Conservation (phyloP, 2,329 filamentous ascomycete species). For the Arthrobotrys conoides region DNA sequence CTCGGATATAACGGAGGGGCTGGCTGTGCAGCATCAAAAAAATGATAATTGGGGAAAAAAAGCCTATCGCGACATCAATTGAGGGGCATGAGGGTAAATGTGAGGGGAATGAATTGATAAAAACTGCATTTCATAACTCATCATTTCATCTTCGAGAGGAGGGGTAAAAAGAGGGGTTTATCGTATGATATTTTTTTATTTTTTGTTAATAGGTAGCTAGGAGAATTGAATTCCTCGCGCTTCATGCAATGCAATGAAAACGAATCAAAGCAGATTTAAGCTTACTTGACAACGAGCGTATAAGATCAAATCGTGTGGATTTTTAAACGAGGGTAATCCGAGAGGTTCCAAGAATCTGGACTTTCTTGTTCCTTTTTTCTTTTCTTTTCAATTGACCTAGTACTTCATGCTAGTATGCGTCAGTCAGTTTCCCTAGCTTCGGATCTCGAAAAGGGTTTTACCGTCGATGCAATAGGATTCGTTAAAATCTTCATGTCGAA, state of each 20-base stretch:
- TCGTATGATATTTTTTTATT: conserved; percentile 23
- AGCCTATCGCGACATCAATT: not conserved
- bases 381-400: too few species aligned
- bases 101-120: conserved; percentile 29
- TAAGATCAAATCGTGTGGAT: conserved; percentile 19
- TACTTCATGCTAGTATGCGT: conserved; percentile 22
- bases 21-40: conserved; percentile 23
- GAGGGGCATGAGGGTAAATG: conserved; percentile 19
- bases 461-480: conserved; percentile 30
- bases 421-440: conserved; percentile 28
- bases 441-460: conserved; percentile 19
- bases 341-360: conserved; percentile 28
- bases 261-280: conserved; percentile 31
- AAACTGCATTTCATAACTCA: conserved; percentile 7
- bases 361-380: too few species aligned
- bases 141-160: conserved; percentile 3
- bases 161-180: conserved; percentile 34
- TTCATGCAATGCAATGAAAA: conserved; percentile 37
- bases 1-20: conserved; percentile 21
- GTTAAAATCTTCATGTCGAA: conserved; percentile 18
- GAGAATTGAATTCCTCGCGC: conserved; percentile 13
- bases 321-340: conserved; percentile 10
- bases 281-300: conserved; percentile 22
- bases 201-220: too few species aligned
- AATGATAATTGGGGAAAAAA: too few species aligned